Evolutionary conservation across 2,329 filamentous ascomycete genomes (phyloP), one percentile per base, ranked within the genome.

Genomic region (Pseudogymnoascus sp.): DNA sequence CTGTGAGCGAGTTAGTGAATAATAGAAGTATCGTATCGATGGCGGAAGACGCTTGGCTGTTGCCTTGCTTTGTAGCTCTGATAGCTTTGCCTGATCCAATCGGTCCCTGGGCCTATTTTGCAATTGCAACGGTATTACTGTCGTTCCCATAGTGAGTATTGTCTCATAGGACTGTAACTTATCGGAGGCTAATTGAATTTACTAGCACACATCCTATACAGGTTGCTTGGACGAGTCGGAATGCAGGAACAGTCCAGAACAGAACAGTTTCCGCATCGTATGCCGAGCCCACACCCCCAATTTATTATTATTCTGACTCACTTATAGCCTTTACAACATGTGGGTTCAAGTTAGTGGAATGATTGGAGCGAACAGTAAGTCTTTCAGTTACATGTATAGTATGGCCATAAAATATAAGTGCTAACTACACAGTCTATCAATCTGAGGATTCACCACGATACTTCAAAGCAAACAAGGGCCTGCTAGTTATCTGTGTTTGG

Each of bases 221-320:
- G 65, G 79, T 80, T 4, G 77, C 71, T 24, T 81, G 78, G 77
- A 78, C 77, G 66, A 78, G 76, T 1, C 76, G 82, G 61, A 89
- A 88, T 69, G 81, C 84, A 1, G 85, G 86, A 65, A 78, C 81
- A 0, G 84, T 89, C 8, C 78, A 85, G 10, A 84, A 82, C 4
- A 76, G 86, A 6, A 83, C 86, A 1, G 83, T 89, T 1, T 37
- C 35, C 14, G 35, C 35, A 37, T 37, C 35, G 35, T 37, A 37
- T 37, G 35, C 6, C 35, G 11, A 37, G 14, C 13, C 35, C 6
- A 37, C 35, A 14, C 11, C 11, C n/a, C 35, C 14, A 37, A 37
- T 14, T 37, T 37, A 14, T 14, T 37, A 14, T 37, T 14, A n/a
- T 37, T 37, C 35, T 37, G 13, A 37, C 35, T 37, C 4, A 14